Conservation (phyloP, 2,329 filamentous ascomycete genomes). For the Didymella keratinophila region DNA sequence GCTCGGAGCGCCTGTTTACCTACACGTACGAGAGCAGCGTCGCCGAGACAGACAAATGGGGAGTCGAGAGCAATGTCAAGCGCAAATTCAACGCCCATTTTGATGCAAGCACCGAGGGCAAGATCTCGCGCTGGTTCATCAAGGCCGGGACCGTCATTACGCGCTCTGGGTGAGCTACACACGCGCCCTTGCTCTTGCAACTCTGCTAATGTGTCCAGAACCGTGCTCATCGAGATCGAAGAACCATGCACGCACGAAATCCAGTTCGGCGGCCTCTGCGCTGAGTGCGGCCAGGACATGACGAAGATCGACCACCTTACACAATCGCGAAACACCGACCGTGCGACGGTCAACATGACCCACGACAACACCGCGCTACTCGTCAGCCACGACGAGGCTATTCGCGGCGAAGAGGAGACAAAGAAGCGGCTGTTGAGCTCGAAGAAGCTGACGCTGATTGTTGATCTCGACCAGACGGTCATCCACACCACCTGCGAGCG, state of each 20-base stretch:
- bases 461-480: conserved; percentile 97
- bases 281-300: conserved; percentile 95
- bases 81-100: conserved; percentile 79
- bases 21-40: conserved; percentile 84
- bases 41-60: conserved; percentile 72
- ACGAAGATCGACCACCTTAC: conserved; percentile 86
- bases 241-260: conserved; percentile 91
- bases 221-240: conserved; percentile 76
- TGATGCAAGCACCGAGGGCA: conserved; percentile 84
- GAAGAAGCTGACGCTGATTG: conserved; percentile 89
- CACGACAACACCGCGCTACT: conserved; percentile 89
- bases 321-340: conserved; percentile 77
- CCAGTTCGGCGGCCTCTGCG: conserved; percentile 90
- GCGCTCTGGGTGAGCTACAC: conserved; percentile 49
- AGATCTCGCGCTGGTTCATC: conserved; percentile 78
- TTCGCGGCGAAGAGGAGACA: conserved; percentile 81
- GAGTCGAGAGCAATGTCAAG: conserved; percentile 73
- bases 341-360: conserved; percentile 92
- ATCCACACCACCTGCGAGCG: conserved; percentile 98
- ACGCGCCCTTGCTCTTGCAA: conserved; percentile 5
- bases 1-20: conserved; percentile 80
- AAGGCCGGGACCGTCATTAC: conserved; percentile 68
- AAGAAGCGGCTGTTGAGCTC: conserved; percentile 82
- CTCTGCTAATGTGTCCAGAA: conserved; percentile 48
- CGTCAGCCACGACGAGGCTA: conserved; percentile 83